Evolutionary conservation across 1,284 basidiomycete species (phyloP), one percentile per base, ranked within the genome.

Genomic region (Cutaneotrichosporon daszewskae): DNA sequence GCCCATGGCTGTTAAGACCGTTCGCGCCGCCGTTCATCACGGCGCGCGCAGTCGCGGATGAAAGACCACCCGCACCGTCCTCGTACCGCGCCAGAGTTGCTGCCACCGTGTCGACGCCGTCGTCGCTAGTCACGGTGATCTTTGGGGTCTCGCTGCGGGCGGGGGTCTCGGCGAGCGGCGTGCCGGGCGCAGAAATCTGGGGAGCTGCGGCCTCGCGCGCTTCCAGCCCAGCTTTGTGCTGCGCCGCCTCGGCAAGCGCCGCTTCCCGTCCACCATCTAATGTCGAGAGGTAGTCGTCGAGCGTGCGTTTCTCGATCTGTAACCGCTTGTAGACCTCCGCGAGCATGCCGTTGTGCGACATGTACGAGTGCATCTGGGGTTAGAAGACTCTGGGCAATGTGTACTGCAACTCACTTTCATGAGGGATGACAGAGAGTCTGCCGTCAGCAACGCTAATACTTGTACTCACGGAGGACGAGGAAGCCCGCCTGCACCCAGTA

Each of bases 401-500:
- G n/a, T n/a, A n/a, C n/a, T n/a, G 27, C 9, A 28, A 37, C 57
- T 42, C 39, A 64, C 62, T 54, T 72, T 72, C 69, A 72, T 72
- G 54, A 72, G 53, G 36, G 50, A 65, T 9, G 69, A 68, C 41
- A 72, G 38, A 7, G 63, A 53, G 35, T 72, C 68, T 70, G 45
- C 0, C 10, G 14, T 47, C 28, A 48, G 39, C 8, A 11, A 16
- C 25, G 20, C n/a, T n/a, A n/a, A n/a, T n/a, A n/a, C 16, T 5
- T 3, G 4, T 3, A 62, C 68, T 65, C 51, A 70, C 68, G 94
- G n/a, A 97, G 72, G 0, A 90, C 92, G 40, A 97, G 76, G 72
- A 91, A 97, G 8, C 92, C 92, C 0, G 89, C 89, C 68, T 98
- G 94, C 2, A 97, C 92, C 92, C 94, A 96, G 28, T 89, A 90